These are phyloP conservation scores for Tolypocladium ovalisporum DNA, from an alignment of 2,329 filamentous ascomycete species.

Conservation along the genomic window DNA sequence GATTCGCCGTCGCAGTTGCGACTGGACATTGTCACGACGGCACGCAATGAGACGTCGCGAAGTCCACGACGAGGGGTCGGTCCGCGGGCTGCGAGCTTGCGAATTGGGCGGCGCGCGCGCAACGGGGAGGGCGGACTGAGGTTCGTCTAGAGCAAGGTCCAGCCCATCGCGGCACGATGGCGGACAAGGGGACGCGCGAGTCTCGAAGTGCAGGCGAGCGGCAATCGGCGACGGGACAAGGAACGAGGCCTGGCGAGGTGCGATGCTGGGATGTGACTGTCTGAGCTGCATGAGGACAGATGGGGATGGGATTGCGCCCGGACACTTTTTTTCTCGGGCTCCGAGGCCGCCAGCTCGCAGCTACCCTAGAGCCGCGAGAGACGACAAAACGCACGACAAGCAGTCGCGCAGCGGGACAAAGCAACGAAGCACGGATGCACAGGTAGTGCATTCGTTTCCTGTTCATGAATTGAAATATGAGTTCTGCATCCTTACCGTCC, in stretches of 20 bases:
- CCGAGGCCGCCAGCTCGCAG: neutral
- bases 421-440: too few relatives aligned
- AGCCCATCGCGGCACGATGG: neutral
- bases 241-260: neutral
- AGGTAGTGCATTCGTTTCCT: too few relatives aligned
- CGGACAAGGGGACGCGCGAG: neutral
- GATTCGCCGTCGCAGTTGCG: slow-evolving; percentile 11
- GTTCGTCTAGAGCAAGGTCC: neutral
- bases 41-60: slow-evolving; percentile 1
- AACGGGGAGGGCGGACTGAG: neutral
- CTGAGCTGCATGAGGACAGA: slow-evolving; percentile 4
- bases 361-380: neutral
- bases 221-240: neutral
- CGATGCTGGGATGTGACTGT: neutral
- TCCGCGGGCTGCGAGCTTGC: neutral
- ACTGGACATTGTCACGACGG: slow-evolving; percentile 13
- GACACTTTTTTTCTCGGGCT: neutral
- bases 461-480: too few relatives aligned
- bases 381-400: neutral
- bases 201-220: neutral
- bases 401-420: neutral
- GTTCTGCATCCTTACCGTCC: too few relatives aligned
- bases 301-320: neutral
- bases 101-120: neutral
- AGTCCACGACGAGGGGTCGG: neutral